A percentile compares a stretch with the other conserved stretches of the same genome.
phyloP scores from a whole-genome alignment of 306 rosid genomes.

The Casuarina glauca region DNA sequence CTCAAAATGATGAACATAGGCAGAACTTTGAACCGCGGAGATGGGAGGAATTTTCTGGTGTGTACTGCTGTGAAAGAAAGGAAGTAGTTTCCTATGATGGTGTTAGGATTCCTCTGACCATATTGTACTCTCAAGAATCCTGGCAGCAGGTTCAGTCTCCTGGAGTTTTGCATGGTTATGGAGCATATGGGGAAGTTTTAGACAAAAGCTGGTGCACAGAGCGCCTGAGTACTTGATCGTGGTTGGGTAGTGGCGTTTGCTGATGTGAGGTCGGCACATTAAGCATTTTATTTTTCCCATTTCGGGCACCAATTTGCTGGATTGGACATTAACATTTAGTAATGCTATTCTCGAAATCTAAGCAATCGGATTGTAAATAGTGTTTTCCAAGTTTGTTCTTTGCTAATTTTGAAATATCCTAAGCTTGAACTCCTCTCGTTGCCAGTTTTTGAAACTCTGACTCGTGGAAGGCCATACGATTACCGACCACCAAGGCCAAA shows the following conservation, averaged over 20 bases:
- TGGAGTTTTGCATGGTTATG: constrained; percentile 86
- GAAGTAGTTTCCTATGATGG: constrained; percentile 78
- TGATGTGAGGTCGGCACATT: constrained; percentile 67
- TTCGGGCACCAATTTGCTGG: background rate
- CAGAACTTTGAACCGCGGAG: constrained; percentile 36
- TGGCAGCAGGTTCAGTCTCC: constrained; percentile 69
- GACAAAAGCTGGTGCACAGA: constrained; percentile 81
- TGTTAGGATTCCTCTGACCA: constrained; percentile 67
- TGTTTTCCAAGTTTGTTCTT: background rate
- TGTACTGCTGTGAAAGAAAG: constrained; percentile 62
- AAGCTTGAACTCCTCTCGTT: too few species aligned
- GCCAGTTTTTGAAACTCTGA: too few species aligned
- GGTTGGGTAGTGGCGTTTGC: constrained; percentile 97
- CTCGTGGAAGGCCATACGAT: background rate
- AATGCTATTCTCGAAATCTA: background rate
- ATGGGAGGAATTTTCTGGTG: constrained; percentile 69
- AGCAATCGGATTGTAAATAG: background rate
- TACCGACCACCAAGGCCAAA: background rate
- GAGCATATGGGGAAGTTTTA: constrained; percentile 87
- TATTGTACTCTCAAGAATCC: constrained; percentile 61
- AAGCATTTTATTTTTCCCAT: background rate
- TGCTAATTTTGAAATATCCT: background rate
- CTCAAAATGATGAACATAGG: constrained; percentile 24
- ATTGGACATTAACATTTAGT: background rate
- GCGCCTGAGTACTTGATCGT: constrained; percentile 82